Conservation (phyloP, 2,329 filamentous ascomycete species). For the Zelopaecilomyces penicillatus region DNA sequence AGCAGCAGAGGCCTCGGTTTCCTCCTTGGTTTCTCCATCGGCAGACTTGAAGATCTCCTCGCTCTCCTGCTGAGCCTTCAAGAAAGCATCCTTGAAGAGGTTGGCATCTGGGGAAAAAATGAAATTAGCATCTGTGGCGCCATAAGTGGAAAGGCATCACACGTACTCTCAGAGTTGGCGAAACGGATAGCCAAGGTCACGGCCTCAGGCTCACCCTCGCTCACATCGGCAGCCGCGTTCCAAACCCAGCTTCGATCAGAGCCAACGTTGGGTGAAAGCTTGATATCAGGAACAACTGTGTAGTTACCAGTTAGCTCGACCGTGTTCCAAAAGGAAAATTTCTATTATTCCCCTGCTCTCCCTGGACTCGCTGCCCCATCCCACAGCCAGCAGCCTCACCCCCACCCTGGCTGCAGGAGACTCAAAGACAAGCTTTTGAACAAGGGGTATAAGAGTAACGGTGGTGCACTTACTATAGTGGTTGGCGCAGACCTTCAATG, state of each 20-base stretch:
- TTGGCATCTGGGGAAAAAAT: conserved; percentile 64
- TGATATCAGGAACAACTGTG: conserved; percentile 94
- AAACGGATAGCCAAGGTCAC: conserved; percentile 95
- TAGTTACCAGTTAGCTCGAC: conserved; percentile 4
- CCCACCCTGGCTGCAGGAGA: not conserved
- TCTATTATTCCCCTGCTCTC: too few relatives aligned
- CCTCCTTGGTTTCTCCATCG: conserved; percentile 16
- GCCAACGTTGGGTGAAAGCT: conserved; percentile 94
- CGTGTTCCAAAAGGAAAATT: not conserved
- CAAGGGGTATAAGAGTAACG: not conserved
- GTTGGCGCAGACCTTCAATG: conserved; percentile 99
- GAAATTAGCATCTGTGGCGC: conserved; percentile 1
- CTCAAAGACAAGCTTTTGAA: not conserved
- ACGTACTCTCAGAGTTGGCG: conserved; percentile 91
- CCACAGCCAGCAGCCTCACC: too few relatives aligned
- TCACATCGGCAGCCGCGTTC: conserved; percentile 96
- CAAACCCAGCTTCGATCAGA: conserved; percentile 99
- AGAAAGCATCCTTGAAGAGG: conserved; percentile 93
- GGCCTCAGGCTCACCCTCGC: conserved; percentile 94
- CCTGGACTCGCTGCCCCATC: too few relatives aligned
- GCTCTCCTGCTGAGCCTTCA: conserved; percentile 95
- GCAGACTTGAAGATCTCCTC: conserved; percentile 62
- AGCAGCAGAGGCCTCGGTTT: conserved; percentile 18
- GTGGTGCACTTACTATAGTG: conserved; percentile 73
- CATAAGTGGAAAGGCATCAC: not conserved